These are phyloP conservation scores for Fragaria iinumae DNA, from an alignment of 306 rosid species.

Conservation along the genomic window DNA sequence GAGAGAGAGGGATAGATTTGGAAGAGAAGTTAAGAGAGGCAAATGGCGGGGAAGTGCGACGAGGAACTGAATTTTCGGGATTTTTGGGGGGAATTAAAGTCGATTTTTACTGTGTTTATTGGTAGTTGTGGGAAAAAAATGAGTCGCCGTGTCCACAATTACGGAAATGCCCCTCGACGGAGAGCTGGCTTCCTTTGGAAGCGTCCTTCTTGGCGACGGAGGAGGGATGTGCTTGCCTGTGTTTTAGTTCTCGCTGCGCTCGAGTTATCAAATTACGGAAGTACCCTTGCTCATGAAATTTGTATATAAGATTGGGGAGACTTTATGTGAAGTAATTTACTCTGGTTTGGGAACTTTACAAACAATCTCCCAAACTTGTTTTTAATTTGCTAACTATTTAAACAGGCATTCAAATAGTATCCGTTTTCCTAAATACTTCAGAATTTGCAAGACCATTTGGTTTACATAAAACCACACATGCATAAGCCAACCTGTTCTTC, in stretches of 20 bases:
- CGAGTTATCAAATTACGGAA: not conserved
- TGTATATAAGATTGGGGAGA: too few relatives aligned
- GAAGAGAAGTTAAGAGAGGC: constrained; percentile 42
- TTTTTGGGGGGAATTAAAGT: constrained; percentile 18
- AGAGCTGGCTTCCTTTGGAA: too few relatives aligned
- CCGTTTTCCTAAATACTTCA: too few relatives aligned
- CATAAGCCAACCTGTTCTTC: not conserved
- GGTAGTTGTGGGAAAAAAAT: constrained; percentile 8
- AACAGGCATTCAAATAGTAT: too few relatives aligned
- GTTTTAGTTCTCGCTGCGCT: not conserved
- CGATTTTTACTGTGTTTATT: constrained; percentile 16
- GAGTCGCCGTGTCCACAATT: not conserved
- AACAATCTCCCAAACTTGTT: too few relatives aligned
- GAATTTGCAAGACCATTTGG: not conserved
- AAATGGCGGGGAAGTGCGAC: constrained; percentile 87
- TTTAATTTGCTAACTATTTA: too few relatives aligned
- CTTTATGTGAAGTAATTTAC: too few relatives aligned
- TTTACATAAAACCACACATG: too few relatives aligned
- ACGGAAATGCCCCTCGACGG: constrained; percentile 30
- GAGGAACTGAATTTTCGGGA: constrained; percentile 36
- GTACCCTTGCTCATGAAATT: not conserved
- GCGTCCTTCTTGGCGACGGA: not conserved
- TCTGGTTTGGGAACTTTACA: too few relatives aligned
- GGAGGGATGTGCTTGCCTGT: not conserved
- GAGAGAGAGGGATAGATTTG: constrained; percentile 41